phyloP scores from a whole-genome alignment of 2,329 filamentous ascomycete genomes.

The Neofusicoccum umdonicola region DNA sequence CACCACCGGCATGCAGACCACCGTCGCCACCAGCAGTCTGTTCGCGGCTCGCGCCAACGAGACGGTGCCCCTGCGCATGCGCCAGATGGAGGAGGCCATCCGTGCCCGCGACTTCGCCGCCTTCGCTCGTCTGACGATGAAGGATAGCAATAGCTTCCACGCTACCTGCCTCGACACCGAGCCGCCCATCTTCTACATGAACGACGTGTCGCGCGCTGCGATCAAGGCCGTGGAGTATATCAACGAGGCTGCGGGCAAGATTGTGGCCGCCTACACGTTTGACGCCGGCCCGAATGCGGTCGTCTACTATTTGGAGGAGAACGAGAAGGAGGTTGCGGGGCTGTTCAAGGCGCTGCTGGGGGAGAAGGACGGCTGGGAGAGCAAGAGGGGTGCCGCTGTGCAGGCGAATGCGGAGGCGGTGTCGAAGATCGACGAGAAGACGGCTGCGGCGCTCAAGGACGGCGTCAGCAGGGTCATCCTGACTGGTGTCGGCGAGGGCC shows the following conservation, averaged over 20 bases:
- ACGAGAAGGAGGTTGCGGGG: conserved; percentile 70
- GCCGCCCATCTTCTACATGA: conserved; percentile 98
- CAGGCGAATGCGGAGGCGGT: conserved; percentile 56
- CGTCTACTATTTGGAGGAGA: conserved; percentile 86
- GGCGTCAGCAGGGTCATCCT: conserved; percentile 88
- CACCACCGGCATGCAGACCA: conserved; percentile 95
- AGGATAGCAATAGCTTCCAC: conserved; percentile 96
- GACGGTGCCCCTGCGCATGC: conserved; percentile 82
- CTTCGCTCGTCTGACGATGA: conserved; percentile 92
- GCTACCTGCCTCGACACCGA: conserved; percentile 91
- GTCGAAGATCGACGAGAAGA: conserved; percentile 55
- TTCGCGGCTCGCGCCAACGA: conserved; percentile 73
- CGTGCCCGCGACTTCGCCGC: conserved; percentile 73
- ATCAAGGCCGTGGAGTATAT: conserved; percentile 86
- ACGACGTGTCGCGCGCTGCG: conserved; percentile 84
- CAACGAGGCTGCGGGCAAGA: conserved; percentile 75
- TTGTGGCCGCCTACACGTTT: conserved; percentile 91
- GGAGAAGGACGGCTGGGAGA: conserved; percentile 69
- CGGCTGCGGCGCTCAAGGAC: conserved; percentile 56
- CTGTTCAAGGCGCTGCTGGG: conserved; percentile 69
- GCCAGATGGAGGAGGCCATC: conserved; percentile 79
- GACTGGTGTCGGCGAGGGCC: conserved; percentile 88
- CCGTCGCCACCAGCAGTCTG: conserved; percentile 84
- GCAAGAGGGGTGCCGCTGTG: conserved; percentile 51
- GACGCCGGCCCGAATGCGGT: conserved; percentile 97